Conservation (phyloP, 768 basidiomycete species). For the Crucibulum laeve region DNA sequence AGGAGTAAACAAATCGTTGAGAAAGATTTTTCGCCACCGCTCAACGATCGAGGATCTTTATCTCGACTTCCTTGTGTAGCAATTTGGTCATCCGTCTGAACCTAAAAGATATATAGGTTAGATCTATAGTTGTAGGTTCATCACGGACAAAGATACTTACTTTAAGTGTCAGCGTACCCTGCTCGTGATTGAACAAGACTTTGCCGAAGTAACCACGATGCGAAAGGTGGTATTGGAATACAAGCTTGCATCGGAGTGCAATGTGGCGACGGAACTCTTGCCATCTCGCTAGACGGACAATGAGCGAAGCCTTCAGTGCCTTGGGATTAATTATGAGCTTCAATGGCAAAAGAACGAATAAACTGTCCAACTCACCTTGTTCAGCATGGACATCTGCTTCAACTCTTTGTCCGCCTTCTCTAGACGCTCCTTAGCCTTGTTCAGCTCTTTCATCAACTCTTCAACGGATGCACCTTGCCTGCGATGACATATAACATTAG, state of each 20-base stretch:
- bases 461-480: slow-evolving; percentile 79
- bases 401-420: slow-evolving; percentile 61
- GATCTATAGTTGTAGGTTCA: slow-evolving; percentile 1
- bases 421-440: slow-evolving; percentile 54
- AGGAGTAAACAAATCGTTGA: slow-evolving; percentile 91
- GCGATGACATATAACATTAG: slow-evolving; percentile 6
- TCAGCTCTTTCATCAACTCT: slow-evolving; percentile 69
- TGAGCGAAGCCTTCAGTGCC: slow-evolving; percentile 66
- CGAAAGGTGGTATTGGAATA: slow-evolving; percentile 78
- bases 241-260: slow-evolving; percentile 79
- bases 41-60: slow-evolving; percentile 82
- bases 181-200: slow-evolving; percentile 78
- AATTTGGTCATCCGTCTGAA: slow-evolving; percentile 80
- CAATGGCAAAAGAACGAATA: background rate
- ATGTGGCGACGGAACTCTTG: slow-evolving; percentile 85
- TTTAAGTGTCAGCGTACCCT: slow-evolving; percentile 60
- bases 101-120: slow-evolving; percentile 29
- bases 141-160: slow-evolving; percentile 21
- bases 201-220: slow-evolving; percentile 89
- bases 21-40: slow-evolving; percentile 96
- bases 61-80: slow-evolving; percentile 59
- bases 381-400: slow-evolving; percentile 57
- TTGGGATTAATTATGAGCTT: slow-evolving; percentile 20
- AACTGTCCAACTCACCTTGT: slow-evolving; percentile 43
- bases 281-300: slow-evolving; percentile 70